Base-by-base conservation (phyloP, 345 rosid species). In the Gossypium turneri region DNA sequence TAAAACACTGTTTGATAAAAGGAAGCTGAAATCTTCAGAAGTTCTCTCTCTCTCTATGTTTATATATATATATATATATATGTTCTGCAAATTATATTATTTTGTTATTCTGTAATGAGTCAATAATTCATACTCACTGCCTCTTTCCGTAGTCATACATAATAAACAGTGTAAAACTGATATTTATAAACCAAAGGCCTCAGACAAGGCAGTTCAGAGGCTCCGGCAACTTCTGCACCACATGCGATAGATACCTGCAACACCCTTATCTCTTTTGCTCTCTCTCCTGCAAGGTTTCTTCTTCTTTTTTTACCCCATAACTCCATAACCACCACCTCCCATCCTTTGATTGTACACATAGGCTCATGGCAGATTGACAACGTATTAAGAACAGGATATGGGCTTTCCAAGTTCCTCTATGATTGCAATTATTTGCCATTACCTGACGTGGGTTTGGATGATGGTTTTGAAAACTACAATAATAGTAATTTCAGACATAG, bases 211-310 rank as follows among this genome's bases (percentile, higher is more conserved):
- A 82, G 50, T 88, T 84, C 75, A 85, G 90, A 82, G 83, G 86
- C 43, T 85, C 93, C 52, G 94, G 96, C 38, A 90, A 89, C 84
- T 53, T 80, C 55, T 94, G 97, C 79, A 29, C 29, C 74, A 85
- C 89, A 20, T 94, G 97, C 74, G 88, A 89, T 80, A 83, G 97
- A 72, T 78, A 84, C 79, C 88, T 94, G 5, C 96, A 90, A 68
- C 86, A 88, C 13, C 88, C 90, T 2, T 92, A 82, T 77, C 79
- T 79, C 73, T 92, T 90, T 82, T 94, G 98, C 77, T 94, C 90
- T 51, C 88, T 94, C 79, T 90, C 87, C 20, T 94, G 97, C 97
- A 94, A 94, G 98, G 98, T 91, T 25, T 34, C 41, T 34, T 34
- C 34, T 3, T 29, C 34, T 4, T 29, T 29, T 34, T 34, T 34